These are phyloP conservation scores for Colletotrichum sp. DNA, from an alignment of 2,329 filamentous ascomycete genomes.

Conservation along the genomic window DNA sequence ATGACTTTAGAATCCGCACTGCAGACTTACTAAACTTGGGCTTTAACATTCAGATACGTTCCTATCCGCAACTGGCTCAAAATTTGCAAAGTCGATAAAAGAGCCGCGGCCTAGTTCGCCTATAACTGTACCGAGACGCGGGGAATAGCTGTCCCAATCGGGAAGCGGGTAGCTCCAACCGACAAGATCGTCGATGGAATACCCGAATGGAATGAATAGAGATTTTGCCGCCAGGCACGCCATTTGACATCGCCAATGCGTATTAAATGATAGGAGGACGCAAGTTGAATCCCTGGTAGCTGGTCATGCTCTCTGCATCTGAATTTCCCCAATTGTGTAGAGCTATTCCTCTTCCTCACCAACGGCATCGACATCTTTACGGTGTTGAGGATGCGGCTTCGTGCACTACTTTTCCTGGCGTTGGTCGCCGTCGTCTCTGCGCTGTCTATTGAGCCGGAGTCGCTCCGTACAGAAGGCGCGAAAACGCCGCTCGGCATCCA, in stretches of 20 bases:
- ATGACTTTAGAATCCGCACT: no score
- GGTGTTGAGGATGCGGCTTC: not conserved
- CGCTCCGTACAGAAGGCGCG: not conserved
- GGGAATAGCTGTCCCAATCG: not conserved
- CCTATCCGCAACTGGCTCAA: no score
- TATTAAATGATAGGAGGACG: not conserved
- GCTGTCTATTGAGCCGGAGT: not conserved
- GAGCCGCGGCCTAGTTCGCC: not conserved
- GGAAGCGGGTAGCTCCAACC: not conserved
- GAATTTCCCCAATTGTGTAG: not conserved
- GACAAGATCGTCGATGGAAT: not conserved
- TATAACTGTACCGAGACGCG: not conserved
- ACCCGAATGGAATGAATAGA: accelerated
- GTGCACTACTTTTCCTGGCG: not conserved
- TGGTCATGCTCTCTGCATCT: not conserved
- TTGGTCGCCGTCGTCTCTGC: not conserved
- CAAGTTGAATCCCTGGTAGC: accelerated
- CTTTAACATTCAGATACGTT: no score
- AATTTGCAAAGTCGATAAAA: no score
- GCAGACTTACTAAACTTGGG: no score
- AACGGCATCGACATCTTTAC: not conserved
- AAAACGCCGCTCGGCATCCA: not conserved
- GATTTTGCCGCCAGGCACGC: not conserved
- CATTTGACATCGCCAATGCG: not conserved
- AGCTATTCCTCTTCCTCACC: not conserved